phyloP scores from a whole-genome alignment of 2,329 filamentous ascomycete species.

The Huntiella moniliformis region DNA sequence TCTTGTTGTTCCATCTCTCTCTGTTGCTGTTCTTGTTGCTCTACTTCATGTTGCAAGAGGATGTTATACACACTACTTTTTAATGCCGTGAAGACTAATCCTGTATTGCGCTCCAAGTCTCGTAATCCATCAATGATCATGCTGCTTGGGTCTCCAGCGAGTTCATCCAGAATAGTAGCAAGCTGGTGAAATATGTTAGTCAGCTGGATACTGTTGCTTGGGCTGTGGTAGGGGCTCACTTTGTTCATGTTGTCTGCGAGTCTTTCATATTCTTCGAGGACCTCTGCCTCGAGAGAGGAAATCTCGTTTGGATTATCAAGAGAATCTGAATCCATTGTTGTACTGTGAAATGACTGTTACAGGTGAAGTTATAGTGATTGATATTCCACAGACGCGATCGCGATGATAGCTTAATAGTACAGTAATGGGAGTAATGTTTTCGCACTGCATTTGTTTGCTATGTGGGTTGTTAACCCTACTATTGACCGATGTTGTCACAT shows the following conservation, averaged over 20 bases:
- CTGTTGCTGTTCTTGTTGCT: slow-evolving; percentile 10
- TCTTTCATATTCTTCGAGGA: slow-evolving; percentile 81
- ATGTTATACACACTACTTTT: slow-evolving; percentile 99
- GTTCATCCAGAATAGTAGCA: slow-evolving; percentile 39
- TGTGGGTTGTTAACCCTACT: not conserved
- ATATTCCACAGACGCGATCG: not conserved
- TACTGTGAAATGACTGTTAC: not conserved
- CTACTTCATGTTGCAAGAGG: slow-evolving; percentile 88
- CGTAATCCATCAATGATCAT: slow-evolving; percentile 74
- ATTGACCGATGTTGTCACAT: not conserved
- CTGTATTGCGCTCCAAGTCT: slow-evolving; percentile 82
- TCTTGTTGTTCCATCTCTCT: slow-evolving; percentile 17
- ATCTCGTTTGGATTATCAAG: slow-evolving; percentile 33
- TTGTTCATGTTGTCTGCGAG: slow-evolving; percentile 81
- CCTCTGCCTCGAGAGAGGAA: slow-evolving; percentile 73
- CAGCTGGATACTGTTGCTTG: not conserved
- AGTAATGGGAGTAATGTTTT: not conserved
- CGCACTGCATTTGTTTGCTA: not conserved
- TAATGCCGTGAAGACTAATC: slow-evolving; percentile 81
- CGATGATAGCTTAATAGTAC: not conserved
- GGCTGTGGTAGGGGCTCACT: slow-evolving; percentile 27
- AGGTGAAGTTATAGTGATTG: not conserved
- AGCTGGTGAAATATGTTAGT: slow-evolving; percentile 25
- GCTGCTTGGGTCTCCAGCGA: slow-evolving; percentile 52
- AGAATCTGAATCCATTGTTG: slow-evolving; percentile 1